Conservation (phyloP, 75 land plant species). For the Pinus tabuliformis region DNA sequence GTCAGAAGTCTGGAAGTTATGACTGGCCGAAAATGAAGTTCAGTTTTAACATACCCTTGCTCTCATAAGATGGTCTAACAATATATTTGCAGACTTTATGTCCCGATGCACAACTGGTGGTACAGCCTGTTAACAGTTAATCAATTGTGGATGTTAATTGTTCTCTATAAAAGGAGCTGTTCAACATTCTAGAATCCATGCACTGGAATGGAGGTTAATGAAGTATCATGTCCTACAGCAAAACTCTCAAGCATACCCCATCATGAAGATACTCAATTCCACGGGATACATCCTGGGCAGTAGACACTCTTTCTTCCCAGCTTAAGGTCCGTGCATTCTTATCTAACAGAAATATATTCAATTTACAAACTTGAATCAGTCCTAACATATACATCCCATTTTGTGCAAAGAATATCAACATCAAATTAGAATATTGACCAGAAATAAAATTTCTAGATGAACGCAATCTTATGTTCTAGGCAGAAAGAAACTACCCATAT, state of each 20-base stretch:
- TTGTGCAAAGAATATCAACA: neutral
- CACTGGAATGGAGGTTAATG: neutral
- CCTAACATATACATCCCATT: conserved; percentile 2
- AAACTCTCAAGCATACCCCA: conserved; percentile 86
- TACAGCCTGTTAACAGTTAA: conserved; percentile 58
- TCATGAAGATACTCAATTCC: conserved; percentile 95
- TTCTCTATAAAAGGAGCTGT: neutral
- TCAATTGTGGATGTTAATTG: neutral
- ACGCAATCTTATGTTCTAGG: neutral
- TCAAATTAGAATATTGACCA: neutral
- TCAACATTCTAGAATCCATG: neutral
- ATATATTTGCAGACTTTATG: conserved; percentile 92
- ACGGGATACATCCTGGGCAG: conserved; percentile 80
- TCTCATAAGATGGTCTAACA: conserved; percentile 86
- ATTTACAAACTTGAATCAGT: conserved; percentile 4
- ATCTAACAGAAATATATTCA: conserved; percentile 17
- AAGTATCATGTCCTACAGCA: conserved; percentile 72
- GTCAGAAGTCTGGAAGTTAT: neutral
- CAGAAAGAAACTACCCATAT: neutral
- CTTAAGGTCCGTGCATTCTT: conserved; percentile 30
- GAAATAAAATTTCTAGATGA: neutral
- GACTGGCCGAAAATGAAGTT: neutral
- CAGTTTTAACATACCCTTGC: conserved; percentile 69
- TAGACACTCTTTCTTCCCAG: conserved; percentile 75
- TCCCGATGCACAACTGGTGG: conserved; percentile 98